Conservation (phyloP, 176 grass and related monocot genomes). For the Triticum timopheevii region DNA sequence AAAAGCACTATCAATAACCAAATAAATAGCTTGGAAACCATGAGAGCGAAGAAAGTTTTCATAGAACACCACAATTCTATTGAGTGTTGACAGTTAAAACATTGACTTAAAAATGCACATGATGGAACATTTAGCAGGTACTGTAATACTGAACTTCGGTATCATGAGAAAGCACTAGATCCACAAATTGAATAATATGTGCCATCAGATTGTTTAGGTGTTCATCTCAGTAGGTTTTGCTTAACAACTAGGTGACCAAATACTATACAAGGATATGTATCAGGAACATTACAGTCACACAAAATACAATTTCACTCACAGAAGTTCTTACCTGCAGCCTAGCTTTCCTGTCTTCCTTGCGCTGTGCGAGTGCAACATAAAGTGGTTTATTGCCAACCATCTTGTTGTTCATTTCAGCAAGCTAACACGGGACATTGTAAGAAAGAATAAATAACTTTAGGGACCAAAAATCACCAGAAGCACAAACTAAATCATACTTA, state of each 20-base stretch:
- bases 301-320: neutral
- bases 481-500: neutral
- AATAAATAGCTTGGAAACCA: neutral
- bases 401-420: constrained; percentile 81
- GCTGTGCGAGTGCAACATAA: constrained; percentile 84
- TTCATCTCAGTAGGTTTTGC: neutral
- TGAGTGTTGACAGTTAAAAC: neutral
- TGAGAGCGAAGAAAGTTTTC: neutral
- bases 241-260: neutral
- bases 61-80: neutral
- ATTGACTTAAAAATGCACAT: neutral
- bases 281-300: neutral
- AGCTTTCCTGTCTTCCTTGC: constrained; percentile 90
- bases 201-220: neutral
- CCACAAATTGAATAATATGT: neutral
- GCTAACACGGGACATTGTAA: constrained; percentile 40
- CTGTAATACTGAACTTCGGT: neutral
- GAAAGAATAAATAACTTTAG: constrained; percentile 19
- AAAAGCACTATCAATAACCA: neutral
- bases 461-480: neutral
- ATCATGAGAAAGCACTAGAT: neutral
- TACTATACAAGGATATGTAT: neutral
- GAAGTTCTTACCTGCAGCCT: constrained; percentile 58
- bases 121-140: neutral
- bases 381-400: constrained; percentile 87